Evolutionary conservation across 768 basidiomycete genomes (phyloP).

Genomic region (Cystobasidium ongulense): DNA sequence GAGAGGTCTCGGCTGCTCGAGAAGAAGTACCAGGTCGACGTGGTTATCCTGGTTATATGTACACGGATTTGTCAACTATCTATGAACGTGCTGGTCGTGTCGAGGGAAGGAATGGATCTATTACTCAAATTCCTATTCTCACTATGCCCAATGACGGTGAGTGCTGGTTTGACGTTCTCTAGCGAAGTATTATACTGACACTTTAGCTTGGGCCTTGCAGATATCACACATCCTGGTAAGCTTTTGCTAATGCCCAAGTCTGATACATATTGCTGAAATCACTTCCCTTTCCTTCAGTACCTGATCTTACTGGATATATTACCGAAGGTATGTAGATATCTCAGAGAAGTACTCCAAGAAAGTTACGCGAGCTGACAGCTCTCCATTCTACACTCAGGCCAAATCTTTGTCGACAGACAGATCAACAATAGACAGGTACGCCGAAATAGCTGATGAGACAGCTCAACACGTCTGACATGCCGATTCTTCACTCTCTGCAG

Average conservation of each 20-base stretch:
- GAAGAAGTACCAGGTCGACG: conserved; percentile 99
- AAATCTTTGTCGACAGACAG: conserved; percentile 97
- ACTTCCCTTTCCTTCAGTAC: background rate
- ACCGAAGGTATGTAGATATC: conserved; percentile 58
- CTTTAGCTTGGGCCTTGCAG: conserved; percentile 49
- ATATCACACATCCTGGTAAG: conserved; percentile 87
- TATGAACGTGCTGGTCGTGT: conserved; percentile 99
- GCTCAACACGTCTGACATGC: background rate
- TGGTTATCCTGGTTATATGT: conserved; percentile 69
- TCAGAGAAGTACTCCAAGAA: too few relatives aligned
- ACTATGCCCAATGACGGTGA: conserved; percentile 95
- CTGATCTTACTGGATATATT: conserved; percentile 95
- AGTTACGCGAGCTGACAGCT: too few relatives aligned
- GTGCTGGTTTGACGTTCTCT: conserved; percentile 51
- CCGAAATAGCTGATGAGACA: conserved; percentile 46
- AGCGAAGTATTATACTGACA: background rate
- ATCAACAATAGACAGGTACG: conserved; percentile 94
- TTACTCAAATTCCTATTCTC: conserved; percentile 98
- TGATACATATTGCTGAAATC: background rate
- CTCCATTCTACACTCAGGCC: too few relatives aligned
- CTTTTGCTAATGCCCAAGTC: background rate
- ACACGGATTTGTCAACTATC: conserved; percentile 97
- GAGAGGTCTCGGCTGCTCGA: conserved; percentile 95
- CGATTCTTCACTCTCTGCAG: conserved; percentile 56
- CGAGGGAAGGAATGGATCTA: conserved; percentile 92